Percentiles rank a stretch among this genome's conserved stretches.
Conservation (phyloP, 345 rosid genomes). For the Alliaria petiolata region DNA sequence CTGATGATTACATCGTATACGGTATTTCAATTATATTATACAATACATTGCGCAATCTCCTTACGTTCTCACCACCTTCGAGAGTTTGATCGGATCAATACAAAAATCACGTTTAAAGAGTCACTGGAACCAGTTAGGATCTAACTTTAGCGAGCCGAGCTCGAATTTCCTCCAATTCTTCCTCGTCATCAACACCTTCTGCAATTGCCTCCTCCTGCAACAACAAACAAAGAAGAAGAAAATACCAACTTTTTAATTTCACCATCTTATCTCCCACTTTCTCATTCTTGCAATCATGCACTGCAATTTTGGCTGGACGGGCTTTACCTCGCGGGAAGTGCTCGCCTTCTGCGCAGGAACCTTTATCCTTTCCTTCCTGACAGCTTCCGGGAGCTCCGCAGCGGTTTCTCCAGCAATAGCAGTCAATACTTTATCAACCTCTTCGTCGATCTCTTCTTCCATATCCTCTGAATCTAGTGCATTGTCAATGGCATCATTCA, state of each 20-base stretch:
- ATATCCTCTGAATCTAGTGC: conserved; percentile 85
- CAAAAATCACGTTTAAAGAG: background rate
- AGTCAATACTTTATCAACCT: conserved; percentile 90
- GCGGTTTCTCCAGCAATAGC: conserved; percentile 96
- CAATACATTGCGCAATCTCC: conserved; percentile 1
- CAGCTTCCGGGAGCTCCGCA: conserved; percentile 84
- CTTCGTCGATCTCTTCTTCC: conserved; percentile 90
- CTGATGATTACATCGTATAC: conserved; percentile 9
- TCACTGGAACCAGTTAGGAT: conserved; percentile 42
- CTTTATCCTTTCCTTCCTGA: conserved; percentile 69
- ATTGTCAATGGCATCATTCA: conserved; percentile 71
- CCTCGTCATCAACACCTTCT: conserved; percentile 85
- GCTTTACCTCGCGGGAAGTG: conserved; percentile 55
- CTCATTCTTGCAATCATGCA: background rate
- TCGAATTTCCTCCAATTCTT: conserved; percentile 84
- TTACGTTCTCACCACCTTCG: background rate
- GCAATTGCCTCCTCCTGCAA: conserved; percentile 74
- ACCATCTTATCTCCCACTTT: background rate
- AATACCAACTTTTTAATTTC: background rate
- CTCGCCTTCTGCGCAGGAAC: conserved; percentile 55
- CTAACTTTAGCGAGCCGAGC: conserved; percentile 89
- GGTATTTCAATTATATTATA: conserved; percentile 9
- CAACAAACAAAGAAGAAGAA: background rate
- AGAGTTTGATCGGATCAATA: background rate
- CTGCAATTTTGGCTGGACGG: background rate